A percentile compares a stretch with the other conserved stretches of the same genome.
These are phyloP conservation scores for Coniochaeta prunicola DNA, from an alignment of 2,329 filamentous ascomycete genomes.

Conservation along the genomic window DNA sequence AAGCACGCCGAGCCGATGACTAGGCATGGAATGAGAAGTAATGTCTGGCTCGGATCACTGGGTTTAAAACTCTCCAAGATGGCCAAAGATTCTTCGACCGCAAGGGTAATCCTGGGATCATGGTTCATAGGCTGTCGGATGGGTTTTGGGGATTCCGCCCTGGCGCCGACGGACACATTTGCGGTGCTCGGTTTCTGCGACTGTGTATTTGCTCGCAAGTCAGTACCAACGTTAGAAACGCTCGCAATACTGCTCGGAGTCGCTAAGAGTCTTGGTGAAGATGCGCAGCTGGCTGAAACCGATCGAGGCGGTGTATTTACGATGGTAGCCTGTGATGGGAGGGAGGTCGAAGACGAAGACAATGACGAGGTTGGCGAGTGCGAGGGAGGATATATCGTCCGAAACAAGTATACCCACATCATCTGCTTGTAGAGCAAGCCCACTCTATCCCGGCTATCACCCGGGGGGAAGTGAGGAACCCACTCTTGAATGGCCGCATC, in stretches of 20 bases:
- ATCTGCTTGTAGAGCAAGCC: slow-evolving; percentile 57
- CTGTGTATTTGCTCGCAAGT: slow-evolving; percentile 5
- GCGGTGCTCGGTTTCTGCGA: slow-evolving; percentile 10
- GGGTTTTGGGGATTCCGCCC: slow-evolving; percentile 36
- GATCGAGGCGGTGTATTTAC: slow-evolving; percentile 21
- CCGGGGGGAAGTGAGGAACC: slow-evolving; percentile 55
- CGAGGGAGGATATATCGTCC: slow-evolving; percentile 51
- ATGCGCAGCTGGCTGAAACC: slow-evolving; percentile 23
- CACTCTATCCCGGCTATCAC: slow-evolving; percentile 49
- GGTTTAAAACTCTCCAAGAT: slow-evolving; percentile 49
- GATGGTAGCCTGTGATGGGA: slow-evolving; percentile 5
- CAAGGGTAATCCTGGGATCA: slow-evolving; percentile 43
- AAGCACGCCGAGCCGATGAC: slow-evolving; percentile 56
- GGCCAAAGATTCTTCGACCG: slow-evolving; percentile 49
- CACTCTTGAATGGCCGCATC: slow-evolving; percentile 68
- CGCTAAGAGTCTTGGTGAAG: slow-evolving; percentile 19
- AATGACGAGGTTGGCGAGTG: slow-evolving; percentile 10
- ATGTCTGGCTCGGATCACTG: slow-evolving; percentile 50
- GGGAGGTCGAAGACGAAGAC: slow-evolving; percentile 11
- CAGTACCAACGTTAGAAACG: slow-evolving; percentile 2
- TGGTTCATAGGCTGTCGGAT: slow-evolving; percentile 39
- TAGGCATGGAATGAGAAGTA: slow-evolving; percentile 53
- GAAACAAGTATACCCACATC: slow-evolving; percentile 58
- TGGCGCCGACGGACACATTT: slow-evolving; percentile 11
- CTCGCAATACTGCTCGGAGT: not conserved